Percentiles rank a stretch among this genome's conserved stretches.
phyloP scores from a whole-genome alignment of 192 early-diverging fungal genomes.

The Coemansia reversa region DNA sequence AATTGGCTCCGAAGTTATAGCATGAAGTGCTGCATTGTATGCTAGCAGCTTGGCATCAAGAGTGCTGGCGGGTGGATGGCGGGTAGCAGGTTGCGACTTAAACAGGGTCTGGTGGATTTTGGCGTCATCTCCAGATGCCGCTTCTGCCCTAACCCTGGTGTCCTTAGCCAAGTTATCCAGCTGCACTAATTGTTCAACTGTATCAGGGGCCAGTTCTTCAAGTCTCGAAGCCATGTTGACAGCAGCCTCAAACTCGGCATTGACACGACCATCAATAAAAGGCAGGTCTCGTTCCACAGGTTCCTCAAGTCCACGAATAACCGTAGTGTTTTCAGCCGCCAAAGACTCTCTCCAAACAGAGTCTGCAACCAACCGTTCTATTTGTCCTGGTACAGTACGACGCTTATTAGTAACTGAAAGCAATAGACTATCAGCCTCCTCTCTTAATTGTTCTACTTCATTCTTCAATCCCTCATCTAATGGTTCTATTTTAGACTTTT shows the following conservation, averaged over 20 bases:
- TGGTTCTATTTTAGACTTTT: slow-evolving; percentile 35
- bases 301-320: slow-evolving; percentile 12
- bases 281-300: slow-evolving; percentile 15
- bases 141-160: slow-evolving; percentile 4
- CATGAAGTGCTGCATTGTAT: slow-evolving; percentile 44
- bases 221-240: slow-evolving; percentile 15
- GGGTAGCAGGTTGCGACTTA: neutral
- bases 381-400: slow-evolving; percentile 42
- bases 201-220: slow-evolving; percentile 6
- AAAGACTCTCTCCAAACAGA: slow-evolving; percentile 36
- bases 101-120: slow-evolving; percentile 21
- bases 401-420: slow-evolving; percentile 34
- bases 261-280: slow-evolving; percentile 37
- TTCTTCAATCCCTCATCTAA: slow-evolving; percentile 37
- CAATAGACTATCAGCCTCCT: slow-evolving; percentile 38
- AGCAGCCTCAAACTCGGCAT: slow-evolving; percentile 35
- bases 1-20: slow-evolving; percentile 16
- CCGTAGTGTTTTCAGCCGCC: slow-evolving; percentile 38
- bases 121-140: slow-evolving; percentile 5
- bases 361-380: slow-evolving; percentile 37
- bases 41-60: slow-evolving; percentile 21
- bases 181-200: slow-evolving; percentile 11
- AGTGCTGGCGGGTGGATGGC: neutral
- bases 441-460: slow-evolving; percentile 38
- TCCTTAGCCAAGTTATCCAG: slow-evolving; percentile 18